Percentiles rank a stretch among this genome's conserved stretches.
These are phyloP conservation scores for Prinsepia uniflora DNA, from an alignment of 306 rosid species.

Conservation along the genomic window DNA sequence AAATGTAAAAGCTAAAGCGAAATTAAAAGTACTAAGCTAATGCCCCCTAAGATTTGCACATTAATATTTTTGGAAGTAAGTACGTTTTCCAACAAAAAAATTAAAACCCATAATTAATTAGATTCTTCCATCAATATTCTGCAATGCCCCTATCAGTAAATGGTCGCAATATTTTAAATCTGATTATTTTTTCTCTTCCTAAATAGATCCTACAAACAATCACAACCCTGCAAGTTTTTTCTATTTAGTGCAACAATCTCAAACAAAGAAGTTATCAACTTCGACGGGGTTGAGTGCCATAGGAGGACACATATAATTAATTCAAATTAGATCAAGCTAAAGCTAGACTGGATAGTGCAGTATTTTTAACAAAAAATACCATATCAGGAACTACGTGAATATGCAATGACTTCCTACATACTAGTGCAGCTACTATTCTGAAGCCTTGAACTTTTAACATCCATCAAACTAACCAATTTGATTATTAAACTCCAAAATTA, in stretches of 20 bases:
- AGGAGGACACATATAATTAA: neutral
- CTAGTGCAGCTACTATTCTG: neutral
- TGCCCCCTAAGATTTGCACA: neutral
- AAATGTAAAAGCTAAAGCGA: slow-evolving; percentile 11
- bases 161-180: neutral
- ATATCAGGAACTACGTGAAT: neutral
- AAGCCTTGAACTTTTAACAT: neutral
- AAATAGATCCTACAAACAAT: neutral
- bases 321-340: neutral
- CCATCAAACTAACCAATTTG: too few species aligned
- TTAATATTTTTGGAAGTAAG: neutral
- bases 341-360: neutral
- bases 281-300: neutral
- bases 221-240: too few species aligned
- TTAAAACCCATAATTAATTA: neutral
- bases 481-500: too few species aligned
- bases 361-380: neutral
- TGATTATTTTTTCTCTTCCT: neutral
- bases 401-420: neutral
- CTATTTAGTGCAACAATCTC: neutral
- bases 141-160: too few species aligned
- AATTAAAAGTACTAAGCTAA: neutral
- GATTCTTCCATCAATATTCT: too few species aligned
- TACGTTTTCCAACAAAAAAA: neutral
- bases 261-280: neutral